phyloP scores from a whole-genome alignment of 345 rosid species.

The Chamaenerion angustifolium region DNA sequence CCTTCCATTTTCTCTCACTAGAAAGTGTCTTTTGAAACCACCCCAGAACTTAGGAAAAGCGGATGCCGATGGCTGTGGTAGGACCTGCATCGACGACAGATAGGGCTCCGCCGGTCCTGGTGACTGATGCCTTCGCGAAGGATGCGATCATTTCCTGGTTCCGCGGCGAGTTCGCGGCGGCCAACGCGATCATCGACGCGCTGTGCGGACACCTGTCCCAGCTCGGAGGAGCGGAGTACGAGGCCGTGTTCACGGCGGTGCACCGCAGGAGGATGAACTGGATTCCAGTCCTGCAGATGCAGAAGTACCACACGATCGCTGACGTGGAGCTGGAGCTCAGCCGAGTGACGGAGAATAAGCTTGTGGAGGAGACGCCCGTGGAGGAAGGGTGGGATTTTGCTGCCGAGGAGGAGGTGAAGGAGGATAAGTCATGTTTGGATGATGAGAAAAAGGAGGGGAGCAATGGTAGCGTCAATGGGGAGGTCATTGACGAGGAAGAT shows the following conservation, averaged over 20 bases:
- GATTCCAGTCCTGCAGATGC: slow-evolving; percentile 97
- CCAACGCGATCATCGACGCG: slow-evolving; percentile 86
- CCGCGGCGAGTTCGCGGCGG: slow-evolving; percentile 97
- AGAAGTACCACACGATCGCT: slow-evolving; percentile 77
- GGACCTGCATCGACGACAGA: slow-evolving; percentile 6
- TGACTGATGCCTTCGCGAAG: slow-evolving; percentile 48
- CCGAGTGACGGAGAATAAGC: slow-evolving; percentile 22
- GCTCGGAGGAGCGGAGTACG: slow-evolving; percentile 37
- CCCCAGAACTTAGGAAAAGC: too few relatives aligned
- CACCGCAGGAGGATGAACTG: slow-evolving; percentile 86
- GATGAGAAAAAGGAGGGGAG: slow-evolving; percentile 14
- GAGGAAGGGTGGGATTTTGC: background rate
- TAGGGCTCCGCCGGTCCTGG: slow-evolving; percentile 5
- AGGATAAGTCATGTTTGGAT: slow-evolving; percentile 10
- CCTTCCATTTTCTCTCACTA: too few relatives aligned
- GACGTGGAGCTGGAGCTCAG: slow-evolving; percentile 57
- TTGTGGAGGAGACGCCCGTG: slow-evolving; percentile 1
- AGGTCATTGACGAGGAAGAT: slow-evolving; percentile 20
- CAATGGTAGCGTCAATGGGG: slow-evolving; percentile 13
- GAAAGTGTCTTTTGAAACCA: too few relatives aligned
- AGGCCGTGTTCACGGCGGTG: slow-evolving; percentile 56
- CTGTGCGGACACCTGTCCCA: slow-evolving; percentile 65
- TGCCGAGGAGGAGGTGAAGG: slow-evolving; percentile 20
- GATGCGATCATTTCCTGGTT: slow-evolving; percentile 83
- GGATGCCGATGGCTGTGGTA: slow-evolving; percentile 9